These are phyloP conservation scores for Linum trigynum DNA, from an alignment of 345 rosid genomes.

Conservation along the genomic window DNA sequence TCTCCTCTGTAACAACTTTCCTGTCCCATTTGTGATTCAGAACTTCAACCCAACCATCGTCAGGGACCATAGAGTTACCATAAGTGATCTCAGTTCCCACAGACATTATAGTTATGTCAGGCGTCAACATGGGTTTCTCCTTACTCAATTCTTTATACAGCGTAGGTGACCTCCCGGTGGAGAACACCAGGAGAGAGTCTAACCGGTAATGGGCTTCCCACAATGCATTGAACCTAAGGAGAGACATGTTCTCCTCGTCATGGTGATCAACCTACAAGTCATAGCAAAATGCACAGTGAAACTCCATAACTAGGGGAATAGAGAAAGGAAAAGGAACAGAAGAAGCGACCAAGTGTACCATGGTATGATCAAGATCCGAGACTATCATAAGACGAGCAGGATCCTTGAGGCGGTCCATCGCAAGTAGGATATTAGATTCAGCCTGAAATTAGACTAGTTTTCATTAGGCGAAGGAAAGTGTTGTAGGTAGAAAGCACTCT, in stretches of 20 bases:
- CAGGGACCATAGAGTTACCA: slow-evolving; percentile 78
- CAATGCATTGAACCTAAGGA: slow-evolving; percentile 69
- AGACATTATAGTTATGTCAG: slow-evolving; percentile 92
- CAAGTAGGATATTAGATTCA: neutral
- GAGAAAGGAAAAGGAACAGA: neutral
- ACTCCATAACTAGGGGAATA: neutral
- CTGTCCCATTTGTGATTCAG: slow-evolving; percentile 81
- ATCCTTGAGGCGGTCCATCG: slow-evolving; percentile 60
- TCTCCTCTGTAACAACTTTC: slow-evolving; percentile 58
- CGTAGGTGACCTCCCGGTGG: slow-evolving; percentile 81
- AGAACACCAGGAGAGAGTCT: slow-evolving; percentile 67
- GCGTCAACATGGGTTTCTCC: slow-evolving; percentile 54
- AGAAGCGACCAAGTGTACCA: slow-evolving; percentile 32
- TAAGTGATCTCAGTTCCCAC: slow-evolving; percentile 98
- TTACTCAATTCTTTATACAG: slow-evolving; percentile 54
- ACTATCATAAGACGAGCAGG: slow-evolving; percentile 81
- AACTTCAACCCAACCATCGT: slow-evolving; percentile 81
- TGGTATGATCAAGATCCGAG: slow-evolving; percentile 95
- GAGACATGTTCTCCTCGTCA: slow-evolving; percentile 28
- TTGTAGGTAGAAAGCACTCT: too few species aligned
- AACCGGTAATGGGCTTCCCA: slow-evolving; percentile 79
- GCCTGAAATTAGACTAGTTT: neutral
- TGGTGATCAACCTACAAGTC: neutral
- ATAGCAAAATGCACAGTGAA: slow-evolving; percentile 5
- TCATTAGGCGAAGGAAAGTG: too few species aligned